Base-by-base conservation (phyloP, 805 yeast genomes). In the Schwanniomyces sp. region DNA sequence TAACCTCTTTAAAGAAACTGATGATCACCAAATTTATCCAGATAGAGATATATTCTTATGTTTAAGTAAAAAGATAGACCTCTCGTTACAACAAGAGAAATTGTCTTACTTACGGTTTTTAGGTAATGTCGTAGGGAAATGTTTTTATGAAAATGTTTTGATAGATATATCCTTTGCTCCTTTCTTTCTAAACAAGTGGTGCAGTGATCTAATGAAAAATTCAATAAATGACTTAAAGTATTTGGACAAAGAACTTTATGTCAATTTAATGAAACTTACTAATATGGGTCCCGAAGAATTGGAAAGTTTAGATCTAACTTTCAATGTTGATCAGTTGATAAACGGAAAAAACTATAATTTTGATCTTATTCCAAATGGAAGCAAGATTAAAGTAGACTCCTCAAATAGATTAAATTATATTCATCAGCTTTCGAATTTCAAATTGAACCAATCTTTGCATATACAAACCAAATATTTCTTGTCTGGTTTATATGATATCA, bases 111-210 rank as follows among this genome's bases (percentile, higher is more conserved):
- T 77, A 52, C 75, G 76, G 56, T 91, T 91, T 56, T 64, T 91
- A 54, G 99, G 99, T 0, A 84, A 78, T 69, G 72, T 91, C 5
- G 74, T 92, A 40, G 99, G 97, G 1, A 92, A 91, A 61, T 91
- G 97, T 58, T 70, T 92, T 3, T 90, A 88, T 61, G 96, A 89
- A 46, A 83, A 83, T 44, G 85, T 91, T 3, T 71, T 92, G 52
- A 81, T 92, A 7, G 96, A 91, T 63, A 79, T 88, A 21, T 79
- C 83, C 14, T 91, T 92, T 75, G 91, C 97, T 0, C 88, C 92
- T 2, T 89, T 90, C 53, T 92, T 92, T 58, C 64, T 94, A 38
- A 64, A 82, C 78, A 63, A 87, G 59, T 81, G 92, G 85, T 70
- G 78, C 43, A 71, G 68, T 40, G 64, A 75, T 8, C 74, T 71